Conservation (phyloP, 148 eudicot genomes). For the Diospyros lotus region DNA sequence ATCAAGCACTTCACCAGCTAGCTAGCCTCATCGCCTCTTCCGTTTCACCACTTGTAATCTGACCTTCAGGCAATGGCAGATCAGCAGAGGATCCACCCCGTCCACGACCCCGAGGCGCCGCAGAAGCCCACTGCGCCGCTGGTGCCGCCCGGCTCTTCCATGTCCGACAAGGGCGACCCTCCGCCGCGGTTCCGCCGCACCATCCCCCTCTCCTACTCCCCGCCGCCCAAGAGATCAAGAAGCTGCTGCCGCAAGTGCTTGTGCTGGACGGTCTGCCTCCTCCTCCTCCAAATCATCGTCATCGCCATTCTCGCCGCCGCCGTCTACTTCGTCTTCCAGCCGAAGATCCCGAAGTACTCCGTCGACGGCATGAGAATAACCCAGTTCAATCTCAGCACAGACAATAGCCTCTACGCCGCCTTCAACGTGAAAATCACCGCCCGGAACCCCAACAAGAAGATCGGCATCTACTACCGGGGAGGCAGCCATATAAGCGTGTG, state of each 20-base stretch:
- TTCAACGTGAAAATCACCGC: conserved; percentile 67
- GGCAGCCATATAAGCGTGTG: conserved; percentile 57
- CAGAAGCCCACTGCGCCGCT: conserved; percentile 31
- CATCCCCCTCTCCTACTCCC: conserved; percentile 24
- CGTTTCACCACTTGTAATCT: too few relatives aligned
- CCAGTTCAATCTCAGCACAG: conserved; percentile 31
- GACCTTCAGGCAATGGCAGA: conserved; percentile 30
- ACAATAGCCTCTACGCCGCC: conserved; percentile 44
- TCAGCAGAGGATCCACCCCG: conserved; percentile 38
- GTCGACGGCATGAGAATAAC: conserved; percentile 49
- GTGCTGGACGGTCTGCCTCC: conserved; percentile 32
- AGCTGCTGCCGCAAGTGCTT: conserved; percentile 32
- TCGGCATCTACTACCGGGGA: conserved; percentile 60
- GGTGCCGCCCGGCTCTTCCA: conserved; percentile 23
- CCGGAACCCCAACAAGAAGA: conserved; percentile 60
- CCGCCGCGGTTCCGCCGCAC: conserved; percentile 18
- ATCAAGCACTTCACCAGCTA: too few relatives aligned
- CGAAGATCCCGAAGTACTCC: conserved; percentile 65
- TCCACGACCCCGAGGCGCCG: conserved; percentile 30
- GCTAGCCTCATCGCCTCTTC: too few relatives aligned
- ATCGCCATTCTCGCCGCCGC: conserved; percentile 43
- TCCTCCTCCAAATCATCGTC: conserved; percentile 34
- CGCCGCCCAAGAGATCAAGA: conserved; percentile 33
- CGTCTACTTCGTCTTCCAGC: conserved; percentile 54
- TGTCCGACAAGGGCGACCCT: conserved; percentile 32